phyloP scores from a whole-genome alignment of 2,329 filamentous ascomycete genomes.

The Rhynchosporium graminicola region DNA sequence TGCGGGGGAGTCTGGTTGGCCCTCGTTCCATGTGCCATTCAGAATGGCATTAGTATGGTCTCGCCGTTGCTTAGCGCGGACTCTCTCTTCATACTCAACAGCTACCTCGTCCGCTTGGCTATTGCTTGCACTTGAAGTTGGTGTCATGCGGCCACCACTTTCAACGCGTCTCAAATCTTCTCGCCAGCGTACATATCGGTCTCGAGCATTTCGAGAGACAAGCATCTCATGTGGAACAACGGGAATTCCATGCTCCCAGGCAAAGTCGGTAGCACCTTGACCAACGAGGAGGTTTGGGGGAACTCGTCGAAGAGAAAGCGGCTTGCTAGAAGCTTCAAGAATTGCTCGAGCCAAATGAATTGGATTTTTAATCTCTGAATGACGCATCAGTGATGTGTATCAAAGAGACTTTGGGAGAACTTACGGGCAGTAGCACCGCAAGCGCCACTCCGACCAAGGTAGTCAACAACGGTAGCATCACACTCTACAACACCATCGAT shows the following conservation, averaged over 20 bases:
- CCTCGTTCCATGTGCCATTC: conserved; percentile 63
- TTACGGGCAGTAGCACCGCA: conserved; percentile 87
- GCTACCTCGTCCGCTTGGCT: conserved; percentile 33
- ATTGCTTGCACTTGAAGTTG: conserved; percentile 34
- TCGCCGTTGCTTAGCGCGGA: conserved; percentile 38
- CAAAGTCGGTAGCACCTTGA: conserved; percentile 83
- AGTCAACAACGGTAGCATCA: conserved; percentile 91
- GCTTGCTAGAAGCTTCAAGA: conserved; percentile 72
- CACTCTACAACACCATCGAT: conserved; percentile 92
- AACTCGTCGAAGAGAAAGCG: conserved; percentile 82
- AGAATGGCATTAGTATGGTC: conserved; percentile 58
- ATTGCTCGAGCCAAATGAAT: conserved; percentile 84
- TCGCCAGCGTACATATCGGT: conserved; percentile 79
- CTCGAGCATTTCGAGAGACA: conserved; percentile 75
- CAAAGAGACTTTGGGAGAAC: conserved; percentile 42
- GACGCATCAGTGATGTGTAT: not conserved
- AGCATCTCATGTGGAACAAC: conserved; percentile 74
- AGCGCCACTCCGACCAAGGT: conserved; percentile 86
- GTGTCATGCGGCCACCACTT: conserved; percentile 43
- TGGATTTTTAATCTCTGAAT: conserved; percentile 83
- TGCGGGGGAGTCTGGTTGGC: conserved; percentile 59
- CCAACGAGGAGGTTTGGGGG: conserved; percentile 91
- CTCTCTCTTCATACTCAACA: conserved; percentile 36
- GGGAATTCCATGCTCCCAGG: conserved; percentile 72
- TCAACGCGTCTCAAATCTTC: conserved; percentile 69